Evolutionary conservation across 345 rosid genomes (phyloP).

Genomic region (Hibiscus trionum): DNA sequence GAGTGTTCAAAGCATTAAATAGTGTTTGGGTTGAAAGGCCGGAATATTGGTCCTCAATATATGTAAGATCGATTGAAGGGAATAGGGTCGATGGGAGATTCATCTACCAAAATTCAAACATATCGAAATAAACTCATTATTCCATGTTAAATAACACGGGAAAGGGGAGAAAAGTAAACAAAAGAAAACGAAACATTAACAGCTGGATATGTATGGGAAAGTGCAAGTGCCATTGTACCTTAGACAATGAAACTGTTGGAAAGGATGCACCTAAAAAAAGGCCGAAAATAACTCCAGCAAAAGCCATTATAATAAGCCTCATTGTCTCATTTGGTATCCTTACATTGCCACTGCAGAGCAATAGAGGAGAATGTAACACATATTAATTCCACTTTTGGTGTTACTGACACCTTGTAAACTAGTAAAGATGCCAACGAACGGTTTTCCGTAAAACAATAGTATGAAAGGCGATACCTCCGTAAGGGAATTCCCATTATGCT

Average conservation of each 20-base stretch:
- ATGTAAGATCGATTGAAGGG: slow-evolving; percentile 76
- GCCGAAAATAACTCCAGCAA: slow-evolving; percentile 66
- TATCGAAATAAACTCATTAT: neutral
- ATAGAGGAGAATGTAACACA: slow-evolving; percentile 10
- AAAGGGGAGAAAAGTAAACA: neutral
- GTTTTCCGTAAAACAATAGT: neutral
- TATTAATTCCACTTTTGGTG: neutral
- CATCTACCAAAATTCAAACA: slow-evolving; percentile 46
- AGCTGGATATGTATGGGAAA: neutral
- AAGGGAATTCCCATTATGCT: slow-evolving; percentile 25
- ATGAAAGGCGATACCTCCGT: slow-evolving; percentile 29
- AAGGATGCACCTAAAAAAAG: slow-evolving; percentile 74
- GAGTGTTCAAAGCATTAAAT: slow-evolving; percentile 62
- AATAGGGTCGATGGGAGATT: slow-evolving; percentile 71
- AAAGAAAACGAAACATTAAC: neutral
- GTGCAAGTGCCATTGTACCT: slow-evolving; percentile 29
- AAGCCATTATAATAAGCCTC: slow-evolving; percentile 64
- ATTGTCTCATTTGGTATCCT: slow-evolving; percentile 62
- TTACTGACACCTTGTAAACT: slow-evolving; percentile 1
- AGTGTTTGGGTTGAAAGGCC: slow-evolving; percentile 66
- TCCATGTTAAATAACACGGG: neutral
- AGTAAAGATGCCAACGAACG: neutral
- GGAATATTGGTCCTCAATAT: slow-evolving; percentile 70
- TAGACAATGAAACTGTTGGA: slow-evolving; percentile 68
- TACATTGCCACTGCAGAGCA: slow-evolving; percentile 32